A percentile compares a stretch with the other conserved stretches of the same genome.
phyloP scores from a whole-genome alignment of 83 land plant genomes.

The Diphasiastrum complanatum region DNA sequence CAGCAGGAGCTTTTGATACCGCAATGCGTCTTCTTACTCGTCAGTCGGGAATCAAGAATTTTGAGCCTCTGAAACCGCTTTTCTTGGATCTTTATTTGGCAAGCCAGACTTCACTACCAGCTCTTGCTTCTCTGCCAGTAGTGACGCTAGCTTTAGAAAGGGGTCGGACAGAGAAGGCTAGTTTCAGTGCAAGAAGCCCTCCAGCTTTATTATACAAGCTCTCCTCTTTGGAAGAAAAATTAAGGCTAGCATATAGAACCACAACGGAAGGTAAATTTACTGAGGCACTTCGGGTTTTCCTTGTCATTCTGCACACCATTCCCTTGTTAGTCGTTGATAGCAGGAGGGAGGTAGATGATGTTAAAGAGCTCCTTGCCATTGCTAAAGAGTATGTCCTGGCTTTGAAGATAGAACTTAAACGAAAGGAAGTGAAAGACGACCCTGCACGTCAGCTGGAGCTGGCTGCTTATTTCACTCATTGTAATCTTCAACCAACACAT shows the following conservation, averaged over 20 bases:
- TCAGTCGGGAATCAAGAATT: background rate
- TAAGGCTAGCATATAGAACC: too few species aligned
- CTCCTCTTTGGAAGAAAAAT: too few species aligned
- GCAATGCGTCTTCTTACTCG: background rate
- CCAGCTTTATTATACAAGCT: constrained; percentile 2
- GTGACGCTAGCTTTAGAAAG: constrained; percentile 1
- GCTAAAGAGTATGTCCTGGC: constrained; percentile 10
- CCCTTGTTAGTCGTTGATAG: constrained; percentile 9
- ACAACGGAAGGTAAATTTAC: too few species aligned
- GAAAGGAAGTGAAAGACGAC: constrained; percentile 8
- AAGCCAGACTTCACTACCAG: background rate
- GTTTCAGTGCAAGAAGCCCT: background rate
- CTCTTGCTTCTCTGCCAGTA: background rate
- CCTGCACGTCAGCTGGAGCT: constrained; percentile 10
- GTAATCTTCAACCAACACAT: constrained; percentile 5
- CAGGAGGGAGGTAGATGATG: constrained; percentile 14
- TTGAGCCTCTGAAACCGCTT: background rate
- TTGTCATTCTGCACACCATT: constrained; percentile 4
- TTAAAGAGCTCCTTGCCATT: constrained; percentile 6
- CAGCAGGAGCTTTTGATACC: too few species aligned
- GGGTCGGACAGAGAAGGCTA: background rate
- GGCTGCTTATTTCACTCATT: constrained; percentile 14
- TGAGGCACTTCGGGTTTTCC: constrained; percentile 5
- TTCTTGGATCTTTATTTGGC: background rate
- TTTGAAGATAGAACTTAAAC: constrained; percentile 9